These are phyloP conservation scores for Ceraceosorus bombacis DNA, from an alignment of 1,284 basidiomycete genomes.

Conservation along the genomic window DNA sequence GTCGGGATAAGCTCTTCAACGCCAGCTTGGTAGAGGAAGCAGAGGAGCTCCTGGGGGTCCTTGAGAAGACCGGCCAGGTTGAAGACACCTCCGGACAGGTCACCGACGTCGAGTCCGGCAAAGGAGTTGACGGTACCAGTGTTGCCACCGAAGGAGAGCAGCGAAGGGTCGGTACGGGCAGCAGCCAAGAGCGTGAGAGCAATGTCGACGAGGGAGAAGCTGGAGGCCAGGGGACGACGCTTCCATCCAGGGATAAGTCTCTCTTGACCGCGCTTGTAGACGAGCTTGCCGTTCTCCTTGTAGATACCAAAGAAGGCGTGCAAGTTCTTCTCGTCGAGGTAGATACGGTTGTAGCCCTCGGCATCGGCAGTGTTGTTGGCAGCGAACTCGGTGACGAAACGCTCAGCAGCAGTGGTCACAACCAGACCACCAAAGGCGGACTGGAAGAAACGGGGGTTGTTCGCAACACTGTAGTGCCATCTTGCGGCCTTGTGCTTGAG, in stretches of 20 bases:
- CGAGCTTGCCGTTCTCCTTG: conserved; percentile 15
- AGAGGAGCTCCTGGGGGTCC: conserved; percentile 22
- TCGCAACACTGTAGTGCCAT: conserved; percentile 23
- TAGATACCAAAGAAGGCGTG: conserved; percentile 30
- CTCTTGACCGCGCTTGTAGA: conserved; percentile 35
- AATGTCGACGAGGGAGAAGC: conserved; percentile 30
- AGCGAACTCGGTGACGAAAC: conserved; percentile 31
- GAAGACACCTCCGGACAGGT: conserved; percentile 27
- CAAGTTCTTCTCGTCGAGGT: conserved; percentile 35
- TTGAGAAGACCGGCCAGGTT: conserved; percentile 15
- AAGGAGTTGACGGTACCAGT: conserved; percentile 32
- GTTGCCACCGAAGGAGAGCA: conserved; percentile 31
- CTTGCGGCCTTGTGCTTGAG: conserved; percentile 24
- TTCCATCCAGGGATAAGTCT: conserved; percentile 22
- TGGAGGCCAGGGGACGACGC: conserved; percentile 25
- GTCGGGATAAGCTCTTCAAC: conserved; percentile 24
- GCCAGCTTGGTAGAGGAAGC: conserved; percentile 29
- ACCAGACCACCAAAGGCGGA: conserved; percentile 29
- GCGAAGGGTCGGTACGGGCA: conserved; percentile 19
- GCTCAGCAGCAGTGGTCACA: conserved; percentile 30
- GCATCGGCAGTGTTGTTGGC: conserved; percentile 31
- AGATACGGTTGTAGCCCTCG: conserved; percentile 30
- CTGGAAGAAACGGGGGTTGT: conserved; percentile 31
- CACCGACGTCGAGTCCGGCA: conserved; percentile 25
- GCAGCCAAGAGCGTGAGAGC: conserved; percentile 25